Evolutionary conservation across 345 rosid genomes (phyloP).

Genomic region (Eutrema japonicum): DNA sequence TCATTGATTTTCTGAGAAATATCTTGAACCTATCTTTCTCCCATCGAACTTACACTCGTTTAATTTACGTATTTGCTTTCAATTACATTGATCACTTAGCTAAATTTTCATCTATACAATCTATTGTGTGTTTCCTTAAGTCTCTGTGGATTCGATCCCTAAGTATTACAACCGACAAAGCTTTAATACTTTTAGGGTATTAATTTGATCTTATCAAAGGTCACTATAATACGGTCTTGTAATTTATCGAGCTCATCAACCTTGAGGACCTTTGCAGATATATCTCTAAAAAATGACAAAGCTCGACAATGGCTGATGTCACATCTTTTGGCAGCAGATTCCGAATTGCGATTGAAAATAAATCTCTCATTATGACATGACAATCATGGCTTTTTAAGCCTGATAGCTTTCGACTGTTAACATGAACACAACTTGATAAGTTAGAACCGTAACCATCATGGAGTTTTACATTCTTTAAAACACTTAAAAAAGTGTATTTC

Average conservation of each 20-base stretch:
- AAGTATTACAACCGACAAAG: too few species aligned
- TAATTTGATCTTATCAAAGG: not conserved
- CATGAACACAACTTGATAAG: slow-evolving; percentile 7
- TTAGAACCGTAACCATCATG: slow-evolving; percentile 1
- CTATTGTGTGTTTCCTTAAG: too few species aligned
- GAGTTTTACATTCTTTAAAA: not conserved
- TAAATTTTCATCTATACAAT: too few species aligned
- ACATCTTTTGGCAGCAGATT: not conserved
- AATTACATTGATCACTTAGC: too few species aligned
- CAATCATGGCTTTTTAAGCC: slow-evolving; percentile 13
- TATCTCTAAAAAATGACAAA: slow-evolving; percentile 1
- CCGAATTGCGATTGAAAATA: not conserved
- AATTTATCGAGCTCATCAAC: not conserved
- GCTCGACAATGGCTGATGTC: not conserved
- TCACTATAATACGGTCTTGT: not conserved
- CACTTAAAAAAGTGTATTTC: not conserved
- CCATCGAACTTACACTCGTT: too few species aligned
- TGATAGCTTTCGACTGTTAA: not conserved
- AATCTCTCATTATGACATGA: slow-evolving; percentile 18
- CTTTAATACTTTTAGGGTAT: too few species aligned
- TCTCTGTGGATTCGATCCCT: too few species aligned
- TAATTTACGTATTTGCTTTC: too few species aligned
- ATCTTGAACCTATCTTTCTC: too few species aligned
- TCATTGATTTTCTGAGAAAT: too few species aligned
- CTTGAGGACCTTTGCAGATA: not conserved